Conservation (phyloP, 257 asterid genomes). For the Fraxinus quadrangulata region DNA sequence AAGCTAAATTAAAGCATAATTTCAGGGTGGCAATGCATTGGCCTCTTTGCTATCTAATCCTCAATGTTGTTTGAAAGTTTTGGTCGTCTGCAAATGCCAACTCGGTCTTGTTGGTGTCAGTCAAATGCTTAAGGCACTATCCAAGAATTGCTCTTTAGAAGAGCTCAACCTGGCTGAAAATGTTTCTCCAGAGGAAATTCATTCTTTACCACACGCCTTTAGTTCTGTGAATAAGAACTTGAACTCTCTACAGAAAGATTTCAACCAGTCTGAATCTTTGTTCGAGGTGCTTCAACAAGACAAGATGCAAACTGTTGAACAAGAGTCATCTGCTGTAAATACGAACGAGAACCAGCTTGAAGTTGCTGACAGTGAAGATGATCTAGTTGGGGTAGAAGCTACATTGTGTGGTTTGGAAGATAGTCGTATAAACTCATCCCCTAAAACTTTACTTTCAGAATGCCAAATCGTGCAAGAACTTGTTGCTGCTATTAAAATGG, state of each 20-base stretch:
- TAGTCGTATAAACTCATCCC: slow-evolving; percentile 18
- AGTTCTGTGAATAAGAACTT: slow-evolving; percentile 26
- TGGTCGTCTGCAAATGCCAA: slow-evolving; percentile 66
- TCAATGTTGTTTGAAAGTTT: slow-evolving; percentile 45
- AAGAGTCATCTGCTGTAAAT: slow-evolving; percentile 27
- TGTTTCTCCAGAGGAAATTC: slow-evolving; percentile 38
- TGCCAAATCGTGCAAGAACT: slow-evolving; percentile 46
- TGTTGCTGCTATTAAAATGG: slow-evolving; percentile 43
- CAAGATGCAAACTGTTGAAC: slow-evolving; percentile 25
- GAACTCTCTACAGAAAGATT: slow-evolving; percentile 22
- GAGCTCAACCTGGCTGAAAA: slow-evolving; percentile 89
- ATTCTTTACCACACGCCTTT: slow-evolving; percentile 22
- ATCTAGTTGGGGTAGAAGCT: slow-evolving; percentile 30
- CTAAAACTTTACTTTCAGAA: slow-evolving; percentile 22
- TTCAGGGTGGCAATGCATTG: slow-evolving; percentile 75
- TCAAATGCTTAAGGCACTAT: slow-evolving; percentile 55
- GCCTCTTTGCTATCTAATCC: slow-evolving; percentile 41
- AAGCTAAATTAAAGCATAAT: slow-evolving; percentile 31
- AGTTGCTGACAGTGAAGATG: slow-evolving; percentile 90
- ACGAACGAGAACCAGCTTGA: slow-evolving; percentile 42
- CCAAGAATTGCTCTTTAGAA: slow-evolving; percentile 57
- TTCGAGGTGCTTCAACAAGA: slow-evolving; percentile 19
- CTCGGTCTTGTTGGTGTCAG: slow-evolving; percentile 63
- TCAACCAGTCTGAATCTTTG: background rate
- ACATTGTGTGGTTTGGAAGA: slow-evolving; percentile 29